Evolutionary conservation across 1,284 basidiomycete genomes (phyloP).

Genomic region (Flammula alnicola): DNA sequence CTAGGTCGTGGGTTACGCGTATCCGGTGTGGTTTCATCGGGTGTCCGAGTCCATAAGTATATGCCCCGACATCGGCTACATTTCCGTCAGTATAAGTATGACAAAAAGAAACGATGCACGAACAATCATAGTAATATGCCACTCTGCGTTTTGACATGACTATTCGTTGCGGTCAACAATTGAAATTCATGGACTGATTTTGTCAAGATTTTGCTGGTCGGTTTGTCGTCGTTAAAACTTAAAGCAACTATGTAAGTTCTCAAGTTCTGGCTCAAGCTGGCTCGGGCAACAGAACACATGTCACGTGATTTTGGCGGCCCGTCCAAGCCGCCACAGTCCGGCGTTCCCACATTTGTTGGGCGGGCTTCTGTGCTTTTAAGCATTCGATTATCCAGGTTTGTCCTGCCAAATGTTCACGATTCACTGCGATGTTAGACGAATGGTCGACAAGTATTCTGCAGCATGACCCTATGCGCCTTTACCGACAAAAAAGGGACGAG

Average conservation of each 20-base stretch:
- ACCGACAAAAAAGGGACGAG: constrained; percentile 78
- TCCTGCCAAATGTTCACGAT: neutral
- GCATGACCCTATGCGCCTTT: constrained; percentile 83
- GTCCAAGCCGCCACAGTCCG: no score
- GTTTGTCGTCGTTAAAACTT: no score
- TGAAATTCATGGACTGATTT: neutral
- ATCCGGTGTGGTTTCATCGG: constrained; percentile 97
- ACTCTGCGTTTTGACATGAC: constrained; percentile 31
- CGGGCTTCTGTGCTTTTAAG: no score
- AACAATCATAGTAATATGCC: constrained; percentile 34
- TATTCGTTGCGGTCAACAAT: neutral
- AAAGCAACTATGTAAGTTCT: no score
- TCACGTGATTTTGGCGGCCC: no score
- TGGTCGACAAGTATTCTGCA: constrained; percentile 46
- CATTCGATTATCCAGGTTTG: neutral
- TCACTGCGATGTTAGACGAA: constrained; percentile 37
- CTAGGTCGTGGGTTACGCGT: constrained; percentile 90
- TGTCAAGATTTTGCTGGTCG: no score
- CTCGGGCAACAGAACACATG: no score
- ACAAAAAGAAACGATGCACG: constrained; percentile 9
- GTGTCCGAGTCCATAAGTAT: constrained; percentile 87
- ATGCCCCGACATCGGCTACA: constrained; percentile 80
- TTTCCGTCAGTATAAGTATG: neutral
- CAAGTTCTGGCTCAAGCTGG: no score
- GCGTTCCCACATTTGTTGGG: neutral